Base-by-base conservation (phyloP, 148 eudicot species). In the Beta vulgaris region DNA sequence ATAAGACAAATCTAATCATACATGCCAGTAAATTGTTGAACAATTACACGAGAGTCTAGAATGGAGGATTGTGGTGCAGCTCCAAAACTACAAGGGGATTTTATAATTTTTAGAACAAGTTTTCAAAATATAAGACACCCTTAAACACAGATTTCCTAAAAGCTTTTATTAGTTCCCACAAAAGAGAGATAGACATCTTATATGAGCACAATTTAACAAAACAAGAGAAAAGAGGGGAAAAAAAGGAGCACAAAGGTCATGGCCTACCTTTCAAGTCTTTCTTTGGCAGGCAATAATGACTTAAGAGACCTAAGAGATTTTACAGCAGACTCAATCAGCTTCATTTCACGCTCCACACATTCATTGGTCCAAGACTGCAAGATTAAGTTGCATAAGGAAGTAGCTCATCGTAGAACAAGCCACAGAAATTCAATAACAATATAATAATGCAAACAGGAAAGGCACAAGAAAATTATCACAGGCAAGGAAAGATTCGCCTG, bases 331-430 rank as follows among this genome's bases (percentile, higher is more conserved):
- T 88, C 92, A 46, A 90, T 76, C 64, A 88, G 74, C 66, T 90
- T 88, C 98, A 95, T 95, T 80, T 87, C 91, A 69, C 61, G 58
- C 77, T 92, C 97, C 48, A 86, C 85, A 68, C n/a, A 75, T 60
- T 86, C 92, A 84, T 88, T 95, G n/a, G 76, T 85, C 98, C 97
- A 95, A 14, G 84, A 71, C 98, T 95, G 96, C 69, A 77, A 77
- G 71, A 73, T 71, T 46, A 13, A 16, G 29, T 36, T 21, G 55
- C 21, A 36, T 18, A 32, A 36, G 36, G 36, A 35, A 65, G 23
- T 28, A 64, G 46, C 51, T n/a, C 25, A 66, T 65, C 32, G 28
- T 32, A 69, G 12, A 34, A 31, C 46, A 53, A 53, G 16, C 26
- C 75, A 73, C 53, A 64, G 23, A 49, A 28, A 51, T 29, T 43